phyloP scores from a whole-genome alignment of 2,329 filamentous ascomycete species.

The Fusarium nisikadoi region DNA sequence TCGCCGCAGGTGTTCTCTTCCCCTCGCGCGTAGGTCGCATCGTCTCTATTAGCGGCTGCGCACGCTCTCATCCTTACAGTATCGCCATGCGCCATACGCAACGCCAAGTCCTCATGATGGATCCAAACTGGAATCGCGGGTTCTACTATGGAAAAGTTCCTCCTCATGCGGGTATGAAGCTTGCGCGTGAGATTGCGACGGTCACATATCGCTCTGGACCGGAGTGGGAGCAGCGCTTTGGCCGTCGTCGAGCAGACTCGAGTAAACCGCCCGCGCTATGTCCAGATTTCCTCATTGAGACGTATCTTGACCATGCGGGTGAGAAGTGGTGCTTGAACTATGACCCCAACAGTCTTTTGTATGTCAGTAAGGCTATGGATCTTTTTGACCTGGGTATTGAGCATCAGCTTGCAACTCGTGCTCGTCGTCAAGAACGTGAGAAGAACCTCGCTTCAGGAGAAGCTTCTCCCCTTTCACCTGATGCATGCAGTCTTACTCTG shows the following conservation, averaged over 20 bases:
- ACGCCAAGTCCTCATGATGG: slow-evolving; percentile 98
- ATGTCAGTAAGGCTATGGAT: slow-evolving; percentile 99
- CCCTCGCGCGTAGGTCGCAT: slow-evolving; percentile 83
- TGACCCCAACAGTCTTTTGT: slow-evolving; percentile 93
- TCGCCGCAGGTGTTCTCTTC: slow-evolving; percentile 87
- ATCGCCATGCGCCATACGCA: slow-evolving; percentile 99
- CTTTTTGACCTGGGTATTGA: slow-evolving; percentile 88
- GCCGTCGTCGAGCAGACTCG: slow-evolving; percentile 84
- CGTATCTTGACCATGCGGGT: slow-evolving; percentile 95
- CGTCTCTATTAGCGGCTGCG: slow-evolving; percentile 92
- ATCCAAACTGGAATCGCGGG: slow-evolving; percentile 94
- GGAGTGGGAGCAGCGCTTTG: slow-evolving; percentile 97
- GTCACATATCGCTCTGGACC: slow-evolving; percentile 97
- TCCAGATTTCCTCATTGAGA: slow-evolving; percentile 97
- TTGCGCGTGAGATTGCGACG: slow-evolving; percentile 95
- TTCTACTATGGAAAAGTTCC: slow-evolving; percentile 92
- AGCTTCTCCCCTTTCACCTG: slow-evolving; percentile 55
- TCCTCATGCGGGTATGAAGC: slow-evolving; percentile 96
- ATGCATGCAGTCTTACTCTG: slow-evolving; percentile 79
- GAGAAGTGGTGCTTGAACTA: slow-evolving; percentile 99
- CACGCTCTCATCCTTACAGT: slow-evolving; percentile 94
- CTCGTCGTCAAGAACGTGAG: slow-evolving; percentile 70
- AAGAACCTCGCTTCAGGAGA: slow-evolving; percentile 66
- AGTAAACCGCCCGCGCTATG: slow-evolving; percentile 91
- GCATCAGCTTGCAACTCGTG: slow-evolving; percentile 71